phyloP scores from a whole-genome alignment of 305 asterid genomes.

The Solanum hybrid region DNA sequence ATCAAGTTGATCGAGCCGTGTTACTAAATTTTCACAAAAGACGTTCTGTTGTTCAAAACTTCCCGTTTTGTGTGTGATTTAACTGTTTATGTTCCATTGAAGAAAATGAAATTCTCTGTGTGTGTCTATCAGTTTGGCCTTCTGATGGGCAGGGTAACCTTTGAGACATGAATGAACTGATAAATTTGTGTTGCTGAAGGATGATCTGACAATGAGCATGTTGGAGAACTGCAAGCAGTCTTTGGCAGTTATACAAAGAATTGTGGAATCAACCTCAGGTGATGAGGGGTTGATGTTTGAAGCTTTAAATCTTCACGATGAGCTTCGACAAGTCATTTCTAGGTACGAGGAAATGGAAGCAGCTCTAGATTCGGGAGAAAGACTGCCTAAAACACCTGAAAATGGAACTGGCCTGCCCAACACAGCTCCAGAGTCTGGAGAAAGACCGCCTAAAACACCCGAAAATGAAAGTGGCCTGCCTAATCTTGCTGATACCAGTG shows the following conservation, averaged over 20 bases:
- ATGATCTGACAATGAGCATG: constrained; percentile 66
- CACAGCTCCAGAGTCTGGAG: constrained; percentile 33
- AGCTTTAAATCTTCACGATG: constrained; percentile 81
- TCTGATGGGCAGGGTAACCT: not conserved
- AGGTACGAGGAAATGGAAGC: constrained; percentile 45
- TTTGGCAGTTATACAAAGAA: constrained; percentile 54
- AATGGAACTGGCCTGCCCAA: constrained; percentile 16
- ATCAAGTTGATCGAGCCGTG: not conserved
- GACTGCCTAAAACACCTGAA: constrained; percentile 17
- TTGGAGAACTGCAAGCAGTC: constrained; percentile 71
- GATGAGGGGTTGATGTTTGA: constrained; percentile 84
- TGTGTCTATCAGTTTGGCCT: not conserved
- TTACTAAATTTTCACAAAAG: not conserved
- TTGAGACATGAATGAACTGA: not conserved
- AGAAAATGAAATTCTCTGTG: not conserved
- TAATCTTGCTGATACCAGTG: constrained; percentile 18
- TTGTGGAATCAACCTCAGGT: constrained; percentile 65
- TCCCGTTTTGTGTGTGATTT: not conserved
- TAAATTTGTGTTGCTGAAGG: constrained; percentile 32
- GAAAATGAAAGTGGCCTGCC: constrained; percentile 19
- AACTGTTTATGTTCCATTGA: not conserved
- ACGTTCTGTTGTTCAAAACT: not conserved
- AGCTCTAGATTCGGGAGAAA: constrained; percentile 29
- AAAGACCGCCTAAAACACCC: constrained; percentile 15
- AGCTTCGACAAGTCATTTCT: constrained; percentile 59